A percentile compares a stretch with the other conserved stretches of the same genome.
Evolutionary conservation across 805 yeast genomes (phyloP).

Genomic region (Kluyveromyces dobzhanskii): DNA sequence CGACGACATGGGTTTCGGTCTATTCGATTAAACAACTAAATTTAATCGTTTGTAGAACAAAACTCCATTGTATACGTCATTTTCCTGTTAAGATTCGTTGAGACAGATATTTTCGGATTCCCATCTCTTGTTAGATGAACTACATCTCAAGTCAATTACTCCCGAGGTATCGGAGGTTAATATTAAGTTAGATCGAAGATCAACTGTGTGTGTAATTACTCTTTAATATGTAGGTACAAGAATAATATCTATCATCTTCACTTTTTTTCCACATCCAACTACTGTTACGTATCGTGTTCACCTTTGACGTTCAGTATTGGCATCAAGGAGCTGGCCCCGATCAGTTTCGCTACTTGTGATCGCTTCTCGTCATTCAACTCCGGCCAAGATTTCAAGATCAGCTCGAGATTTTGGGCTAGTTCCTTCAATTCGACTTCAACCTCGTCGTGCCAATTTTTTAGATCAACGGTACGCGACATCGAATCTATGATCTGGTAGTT

Average conservation of each 20-base stretch:
- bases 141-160: no score
- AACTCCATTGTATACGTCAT: slow-evolving; percentile 1
- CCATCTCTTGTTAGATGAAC: no score
- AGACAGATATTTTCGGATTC: not conserved
- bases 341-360: no score
- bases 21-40: slow-evolving; percentile 43
- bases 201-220: not conserved
- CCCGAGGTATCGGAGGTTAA: not conserved
- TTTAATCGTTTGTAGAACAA: no score
- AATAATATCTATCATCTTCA: not conserved
- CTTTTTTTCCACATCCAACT: no score
- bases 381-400: slow-evolving; percentile 1
- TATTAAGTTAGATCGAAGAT: no score
- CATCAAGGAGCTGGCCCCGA: no score
- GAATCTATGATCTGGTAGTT: slow-evolving; percentile 1
- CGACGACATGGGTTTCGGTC: slow-evolving; percentile 76
- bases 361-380: not conserved
- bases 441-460: not conserved
- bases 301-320: no score
- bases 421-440: not conserved
- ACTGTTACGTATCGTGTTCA: no score
- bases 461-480: slow-evolving; percentile 60
- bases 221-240: not conserved
- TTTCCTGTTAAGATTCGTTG: not conserved
- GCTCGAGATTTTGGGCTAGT: slow-evolving; percentile 1